Evolutionary conservation across 2,329 filamentous ascomycete genomes (phyloP).

Genomic region (Stachybotrys echinatus): DNA sequence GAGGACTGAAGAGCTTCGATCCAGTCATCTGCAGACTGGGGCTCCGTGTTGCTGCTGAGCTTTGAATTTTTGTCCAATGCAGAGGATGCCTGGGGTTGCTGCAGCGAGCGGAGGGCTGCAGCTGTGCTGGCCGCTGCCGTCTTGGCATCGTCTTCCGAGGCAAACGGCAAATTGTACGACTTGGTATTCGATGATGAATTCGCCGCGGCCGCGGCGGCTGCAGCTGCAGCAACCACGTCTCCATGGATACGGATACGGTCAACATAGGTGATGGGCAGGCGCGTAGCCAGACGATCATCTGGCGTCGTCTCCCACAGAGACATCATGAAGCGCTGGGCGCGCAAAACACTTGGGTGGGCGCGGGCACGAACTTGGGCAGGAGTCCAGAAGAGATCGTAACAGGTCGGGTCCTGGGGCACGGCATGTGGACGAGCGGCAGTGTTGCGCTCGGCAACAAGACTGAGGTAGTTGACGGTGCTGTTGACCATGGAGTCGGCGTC

Average conservation of each 20-base stretch:
- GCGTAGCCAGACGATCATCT: constrained; percentile 52
- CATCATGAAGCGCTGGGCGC: constrained; percentile 62
- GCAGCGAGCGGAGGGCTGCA: background rate
- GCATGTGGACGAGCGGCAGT: constrained; percentile 13
- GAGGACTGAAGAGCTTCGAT: constrained; percentile 36
- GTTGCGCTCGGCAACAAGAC: constrained; percentile 9
- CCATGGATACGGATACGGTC: constrained; percentile 64
- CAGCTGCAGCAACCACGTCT: constrained; percentile 21
- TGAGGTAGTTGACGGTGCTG: constrained; percentile 51
- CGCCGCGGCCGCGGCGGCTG: background rate
- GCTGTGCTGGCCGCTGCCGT: constrained; percentile 5
- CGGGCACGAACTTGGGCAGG: constrained; percentile 64
- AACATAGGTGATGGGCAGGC: constrained; percentile 61
- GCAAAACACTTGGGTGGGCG: constrained; percentile 58
- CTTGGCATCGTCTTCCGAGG: constrained; percentile 17
- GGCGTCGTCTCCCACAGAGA: constrained; percentile 55
- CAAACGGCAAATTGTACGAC: constrained; percentile 7
- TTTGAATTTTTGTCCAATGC: background rate
- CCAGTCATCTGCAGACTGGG: constrained; percentile 31
- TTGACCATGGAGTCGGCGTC: constrained; percentile 55
- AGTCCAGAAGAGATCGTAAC: constrained; percentile 71
- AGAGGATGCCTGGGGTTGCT: constrained; percentile 1
- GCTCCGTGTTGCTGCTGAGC: constrained; percentile 1
- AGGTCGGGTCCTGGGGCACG: constrained; percentile 50
- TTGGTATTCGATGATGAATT: constrained; percentile 2